Evolutionary conservation across 495 filamentous ascomycete species (phyloP), one percentile per base, ranked within the genome.

Genomic region (Penicillium nucicola): DNA sequence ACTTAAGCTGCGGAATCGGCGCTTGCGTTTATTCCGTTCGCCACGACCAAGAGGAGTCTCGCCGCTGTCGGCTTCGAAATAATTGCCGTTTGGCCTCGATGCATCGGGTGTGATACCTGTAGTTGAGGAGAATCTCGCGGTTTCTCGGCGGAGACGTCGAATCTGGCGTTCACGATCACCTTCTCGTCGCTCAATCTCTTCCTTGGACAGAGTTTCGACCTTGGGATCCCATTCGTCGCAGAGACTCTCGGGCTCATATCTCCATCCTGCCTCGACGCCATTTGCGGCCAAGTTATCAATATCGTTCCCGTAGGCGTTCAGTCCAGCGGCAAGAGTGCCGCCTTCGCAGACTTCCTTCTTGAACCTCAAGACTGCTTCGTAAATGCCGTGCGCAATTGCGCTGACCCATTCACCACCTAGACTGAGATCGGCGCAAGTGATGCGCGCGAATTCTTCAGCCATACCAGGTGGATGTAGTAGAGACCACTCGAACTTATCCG

Each of bases 401-500:
- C 90, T 87, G 6, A 96, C 82, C 88, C 95, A 99, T 75, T 99
- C 93, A 46, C 90, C 91, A 34, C 81, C 72, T 17, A 99, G 77
- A 28, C 91, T 91, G 4, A 97, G 69, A 63, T 99, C 93, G 10
- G 91, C 87, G 66, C 92, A 96, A 0, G 93, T 97, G 48, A 88
- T 78, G 58, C 88, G 88, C 38, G 93, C 95, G 67, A 97, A 97
- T 33, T 84, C 80, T 67, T 99, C 93, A 9, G 93, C 89, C 46
- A 93, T 86, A 12, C 95, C 91, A 1, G 88, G 85, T 4, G 91
- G 90, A 62, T 97, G 90, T 8, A 97, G 80, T 4, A 99, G 76
- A 14, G 93, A 97, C 93, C 93, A 99, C 65, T 99, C 93, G 57
- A 99, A 97, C 66, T 89, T 95, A 77, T 99, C 93, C 4, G 88